These are phyloP conservation scores for Coemansia sp. DNA, from an alignment of 371 early-diverging fungal species.

Conservation along the genomic window DNA sequence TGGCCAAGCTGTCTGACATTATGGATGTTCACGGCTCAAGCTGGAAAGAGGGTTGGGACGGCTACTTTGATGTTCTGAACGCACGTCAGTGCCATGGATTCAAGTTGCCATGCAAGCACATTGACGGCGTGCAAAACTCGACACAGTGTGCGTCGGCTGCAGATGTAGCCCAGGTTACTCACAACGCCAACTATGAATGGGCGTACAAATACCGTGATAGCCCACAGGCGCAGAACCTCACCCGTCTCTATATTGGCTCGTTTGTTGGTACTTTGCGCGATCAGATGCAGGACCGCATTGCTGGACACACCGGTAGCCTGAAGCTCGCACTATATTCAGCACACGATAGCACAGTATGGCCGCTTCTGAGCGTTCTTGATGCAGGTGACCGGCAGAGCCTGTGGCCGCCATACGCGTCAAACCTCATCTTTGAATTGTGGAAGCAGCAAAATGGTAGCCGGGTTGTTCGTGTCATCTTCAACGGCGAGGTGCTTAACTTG, in stretches of 20 bases:
- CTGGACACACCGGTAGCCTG: conserved; percentile 27
- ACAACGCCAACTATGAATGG: conserved; percentile 50
- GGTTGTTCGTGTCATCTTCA: conserved; percentile 58
- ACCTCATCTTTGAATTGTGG: conserved; percentile 61
- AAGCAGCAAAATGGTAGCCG: conserved; percentile 41
- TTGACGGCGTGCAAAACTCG: background rate
- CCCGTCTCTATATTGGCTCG: conserved; percentile 54
- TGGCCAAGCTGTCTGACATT: conserved; percentile 38
- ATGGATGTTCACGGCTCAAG: conserved; percentile 21
- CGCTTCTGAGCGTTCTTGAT: conserved; percentile 54
- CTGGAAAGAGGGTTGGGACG: conserved; percentile 45
- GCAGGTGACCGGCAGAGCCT: conserved; percentile 47
- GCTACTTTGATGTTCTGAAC: conserved; percentile 55
- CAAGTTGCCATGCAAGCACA: conserved; percentile 53
- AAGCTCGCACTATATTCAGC: conserved; percentile 57
- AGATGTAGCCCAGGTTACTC: conserved; percentile 35
- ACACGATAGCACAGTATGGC: conserved; percentile 57
- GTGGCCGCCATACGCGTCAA: conserved; percentile 67
- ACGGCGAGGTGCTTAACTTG: conserved; percentile 51
- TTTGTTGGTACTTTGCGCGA: conserved; percentile 56
- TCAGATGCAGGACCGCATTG: conserved; percentile 41
- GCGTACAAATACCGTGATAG: conserved; percentile 52
- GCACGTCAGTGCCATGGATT: conserved; percentile 56
- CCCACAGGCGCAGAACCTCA: conserved; percentile 41
- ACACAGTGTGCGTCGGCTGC: conserved; percentile 49